Evolutionary conservation across 371 early-diverging fungal species (phyloP).

Genomic region (Conidiobolus incongruus): DNA sequence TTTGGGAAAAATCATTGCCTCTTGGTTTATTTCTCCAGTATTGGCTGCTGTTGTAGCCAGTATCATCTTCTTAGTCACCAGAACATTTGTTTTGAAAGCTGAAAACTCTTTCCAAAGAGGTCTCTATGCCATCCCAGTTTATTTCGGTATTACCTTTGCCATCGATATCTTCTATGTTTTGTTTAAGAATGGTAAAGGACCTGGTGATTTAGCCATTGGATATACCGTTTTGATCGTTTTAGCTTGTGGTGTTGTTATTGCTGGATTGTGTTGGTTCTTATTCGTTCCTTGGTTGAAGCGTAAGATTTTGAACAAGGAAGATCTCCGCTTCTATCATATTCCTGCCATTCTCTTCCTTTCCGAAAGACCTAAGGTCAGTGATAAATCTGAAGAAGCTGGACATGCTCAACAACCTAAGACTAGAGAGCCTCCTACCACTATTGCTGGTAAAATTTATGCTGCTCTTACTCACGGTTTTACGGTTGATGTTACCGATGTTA

Average conservation of each 20-base stretch:
- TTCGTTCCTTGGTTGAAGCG: slow-evolving; percentile 41
- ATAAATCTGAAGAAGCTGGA: not conserved
- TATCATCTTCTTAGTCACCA: slow-evolving; percentile 34
- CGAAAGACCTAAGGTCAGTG: slow-evolving; percentile 10
- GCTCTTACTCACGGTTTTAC: slow-evolving; percentile 11
- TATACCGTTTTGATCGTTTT: slow-evolving; percentile 25
- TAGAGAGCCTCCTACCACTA: not conserved
- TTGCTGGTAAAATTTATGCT: slow-evolving; percentile 6
- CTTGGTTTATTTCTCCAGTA: slow-evolving; percentile 61
- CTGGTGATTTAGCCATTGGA: slow-evolving; percentile 32
- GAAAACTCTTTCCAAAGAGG: slow-evolving; percentile 46
- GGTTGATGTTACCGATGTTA: slow-evolving; percentile 25
- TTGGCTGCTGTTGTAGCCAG: slow-evolving; percentile 38
- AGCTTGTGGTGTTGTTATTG: slow-evolving; percentile 23
- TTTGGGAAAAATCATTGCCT: slow-evolving; percentile 38
- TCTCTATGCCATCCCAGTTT: slow-evolving; percentile 44
- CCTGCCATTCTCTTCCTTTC: slow-evolving; percentile 20
- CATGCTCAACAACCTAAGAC: slow-evolving; percentile 4
- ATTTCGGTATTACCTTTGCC: slow-evolving; percentile 40
- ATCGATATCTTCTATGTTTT: slow-evolving; percentile 45
- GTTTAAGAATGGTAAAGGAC: slow-evolving; percentile 43
- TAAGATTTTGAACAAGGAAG: slow-evolving; percentile 26
- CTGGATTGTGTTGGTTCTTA: slow-evolving; percentile 27
- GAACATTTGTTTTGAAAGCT: slow-evolving; percentile 25
- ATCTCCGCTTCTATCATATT: slow-evolving; percentile 40